Conservation (phyloP, 441 rosid species). For the Hura crepitans region DNA sequence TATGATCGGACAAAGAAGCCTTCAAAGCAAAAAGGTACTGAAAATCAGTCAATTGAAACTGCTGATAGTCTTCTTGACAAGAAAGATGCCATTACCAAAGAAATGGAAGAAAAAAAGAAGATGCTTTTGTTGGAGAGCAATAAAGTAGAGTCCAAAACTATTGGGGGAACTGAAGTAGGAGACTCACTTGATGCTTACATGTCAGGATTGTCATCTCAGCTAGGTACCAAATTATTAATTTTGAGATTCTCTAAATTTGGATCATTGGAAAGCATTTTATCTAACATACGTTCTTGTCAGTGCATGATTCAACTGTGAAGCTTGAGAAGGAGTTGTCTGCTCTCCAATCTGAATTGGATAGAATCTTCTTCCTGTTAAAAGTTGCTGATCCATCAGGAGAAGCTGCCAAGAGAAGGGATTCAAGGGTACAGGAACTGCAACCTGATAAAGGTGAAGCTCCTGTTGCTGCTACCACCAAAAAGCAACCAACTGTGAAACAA, state of each 20-base stretch:
- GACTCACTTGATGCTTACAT: conserved; percentile 90
- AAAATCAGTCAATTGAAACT: conserved; percentile 70
- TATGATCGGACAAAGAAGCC: conserved; percentile 90
- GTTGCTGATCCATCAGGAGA: conserved; percentile 92
- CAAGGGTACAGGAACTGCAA: conserved; percentile 38
- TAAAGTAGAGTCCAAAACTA: conserved; percentile 47
- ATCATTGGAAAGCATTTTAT: background rate
- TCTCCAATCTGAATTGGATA: conserved; percentile 67
- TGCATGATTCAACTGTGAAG: conserved; percentile 56
- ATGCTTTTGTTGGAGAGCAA: conserved; percentile 57
- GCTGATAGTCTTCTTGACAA: conserved; percentile 89
- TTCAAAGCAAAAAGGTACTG: conserved; percentile 42
- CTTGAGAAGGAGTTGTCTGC: conserved; percentile 62
- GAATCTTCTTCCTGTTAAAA: conserved; percentile 72
- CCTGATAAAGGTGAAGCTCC: conserved; percentile 33
- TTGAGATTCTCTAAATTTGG: background rate
- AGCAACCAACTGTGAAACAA: conserved; percentile 32
- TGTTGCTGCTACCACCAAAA: conserved; percentile 28
- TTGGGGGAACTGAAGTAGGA: conserved; percentile 49
- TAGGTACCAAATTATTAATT: conserved; percentile 48
- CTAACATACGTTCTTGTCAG: conserved; percentile 37
- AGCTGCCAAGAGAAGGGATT: conserved; percentile 62
- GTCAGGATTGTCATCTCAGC: conserved; percentile 84
- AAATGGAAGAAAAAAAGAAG: conserved; percentile 57
- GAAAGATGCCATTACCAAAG: conserved; percentile 59